Percentiles rank a stretch among this genome's conserved stretches.
These are phyloP conservation scores for Kondoa malvinella DNA, from an alignment of 768 basidiomycete species.

Conservation along the genomic window DNA sequence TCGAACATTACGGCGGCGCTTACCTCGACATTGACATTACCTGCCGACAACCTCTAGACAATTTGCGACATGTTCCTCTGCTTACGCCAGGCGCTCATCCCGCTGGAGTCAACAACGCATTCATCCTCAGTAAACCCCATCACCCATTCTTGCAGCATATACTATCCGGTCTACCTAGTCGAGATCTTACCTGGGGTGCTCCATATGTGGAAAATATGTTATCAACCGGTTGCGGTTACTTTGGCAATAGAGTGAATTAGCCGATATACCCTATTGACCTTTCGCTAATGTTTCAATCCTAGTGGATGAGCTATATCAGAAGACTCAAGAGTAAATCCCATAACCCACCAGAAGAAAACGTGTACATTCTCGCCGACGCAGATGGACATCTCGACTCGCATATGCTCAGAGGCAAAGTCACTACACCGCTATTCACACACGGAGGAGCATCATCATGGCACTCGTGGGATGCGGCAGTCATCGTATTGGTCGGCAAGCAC, in stretches of 20 bases:
- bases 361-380: not conserved
- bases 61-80: conserved; percentile 61
- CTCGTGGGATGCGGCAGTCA: not conserved
- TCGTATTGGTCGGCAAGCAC: not conserved
- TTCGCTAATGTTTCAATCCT: not conserved
- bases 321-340: not conserved
- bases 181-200: conserved; percentile 79
- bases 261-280: conserved; percentile 43
- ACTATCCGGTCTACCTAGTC: conserved; percentile 64
- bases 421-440: not conserved
- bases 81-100: conserved; percentile 87
- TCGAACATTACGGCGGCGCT: conserved; percentile 81
- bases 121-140: conserved; percentile 70
- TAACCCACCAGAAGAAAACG: not conserved
- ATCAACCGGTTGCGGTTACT: conserved; percentile 73
- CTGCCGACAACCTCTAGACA: conserved; percentile 68
- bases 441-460: not conserved
- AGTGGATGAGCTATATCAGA: not conserved
- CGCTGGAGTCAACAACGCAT: conserved; percentile 88
- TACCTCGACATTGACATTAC: conserved; percentile 94
- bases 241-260: not conserved
- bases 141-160: conserved; percentile 83
- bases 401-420: conserved; percentile 1
- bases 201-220: conserved; percentile 99
- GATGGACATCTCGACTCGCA: not conserved